Percentiles rank a stretch among this genome's conserved stretches.
Conservation (phyloP, 768 basidiomycete species). For the Serendipita sp. region DNA sequence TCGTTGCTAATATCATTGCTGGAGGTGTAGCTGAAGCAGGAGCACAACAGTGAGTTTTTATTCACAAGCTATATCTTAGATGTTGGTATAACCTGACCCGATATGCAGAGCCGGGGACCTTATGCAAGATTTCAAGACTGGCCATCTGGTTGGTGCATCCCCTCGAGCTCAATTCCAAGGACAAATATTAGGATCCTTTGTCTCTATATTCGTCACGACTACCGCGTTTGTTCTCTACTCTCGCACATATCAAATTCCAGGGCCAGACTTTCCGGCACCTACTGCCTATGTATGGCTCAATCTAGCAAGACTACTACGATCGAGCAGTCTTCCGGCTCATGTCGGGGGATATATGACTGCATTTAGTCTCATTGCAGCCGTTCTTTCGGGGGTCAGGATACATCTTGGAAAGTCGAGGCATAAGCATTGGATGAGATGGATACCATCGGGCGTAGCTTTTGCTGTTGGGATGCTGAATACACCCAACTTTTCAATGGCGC, state of each 20-base stretch:
- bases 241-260: constrained; percentile 74
- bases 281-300: constrained; percentile 88
- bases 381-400: constrained; percentile 51
- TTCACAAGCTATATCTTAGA: background rate
- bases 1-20: constrained; percentile 95
- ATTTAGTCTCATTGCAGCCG: constrained; percentile 57
- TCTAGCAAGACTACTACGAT: constrained; percentile 59
- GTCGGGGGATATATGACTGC: constrained; percentile 57
- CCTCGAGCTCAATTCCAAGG: constrained; percentile 90
- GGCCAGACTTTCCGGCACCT: constrained; percentile 89
- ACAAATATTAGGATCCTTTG: constrained; percentile 75
- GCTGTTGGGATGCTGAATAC: constrained; percentile 94
- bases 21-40: constrained; percentile 94
- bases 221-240: constrained; percentile 80
- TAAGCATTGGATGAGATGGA: constrained; percentile 49
- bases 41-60: constrained; percentile 58
- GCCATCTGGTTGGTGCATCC: constrained; percentile 79
- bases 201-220: constrained; percentile 78
- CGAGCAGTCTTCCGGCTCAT: constrained; percentile 20
- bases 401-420: constrained; percentile 31
- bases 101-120: constrained; percentile 70
- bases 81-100: background rate
- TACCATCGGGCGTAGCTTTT: constrained; percentile 87
- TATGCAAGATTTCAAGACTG: constrained; percentile 98
- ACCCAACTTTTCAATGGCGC: constrained; percentile 83